Conservation (phyloP, 257 asterid species). For the Paraleonurus japonicus region DNA sequence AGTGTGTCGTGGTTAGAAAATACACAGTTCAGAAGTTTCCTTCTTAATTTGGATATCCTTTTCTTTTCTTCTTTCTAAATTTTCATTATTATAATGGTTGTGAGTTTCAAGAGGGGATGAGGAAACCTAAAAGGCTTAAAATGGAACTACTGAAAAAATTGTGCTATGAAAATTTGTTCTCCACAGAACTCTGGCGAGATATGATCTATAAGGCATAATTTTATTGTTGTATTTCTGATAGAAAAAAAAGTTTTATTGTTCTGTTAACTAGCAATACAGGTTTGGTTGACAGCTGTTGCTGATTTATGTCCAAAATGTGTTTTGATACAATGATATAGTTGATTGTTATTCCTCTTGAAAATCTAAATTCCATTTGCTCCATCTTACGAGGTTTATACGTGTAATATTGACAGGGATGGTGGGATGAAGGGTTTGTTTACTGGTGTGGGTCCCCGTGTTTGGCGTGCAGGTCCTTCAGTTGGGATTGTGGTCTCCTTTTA, state of each 20-base stretch:
- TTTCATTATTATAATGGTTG: neutral
- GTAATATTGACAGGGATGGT: slow-evolving; percentile 60
- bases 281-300: neutral
- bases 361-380: neutral
- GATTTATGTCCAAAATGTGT: neutral
- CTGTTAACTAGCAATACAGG: neutral
- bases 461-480: slow-evolving; percentile 96
- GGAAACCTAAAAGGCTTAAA: neutral
- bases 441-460: slow-evolving; percentile 97
- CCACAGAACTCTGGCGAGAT: neutral
- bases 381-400: neutral
- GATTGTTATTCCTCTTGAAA: neutral
- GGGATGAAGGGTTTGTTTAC: slow-evolving; percentile 88
- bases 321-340: neutral
- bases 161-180: no score
- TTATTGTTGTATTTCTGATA: neutral
- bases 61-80: neutral
- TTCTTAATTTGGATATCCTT: neutral
- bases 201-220: neutral
- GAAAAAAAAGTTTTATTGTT: neutral
- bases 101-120: neutral
- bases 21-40: neutral
- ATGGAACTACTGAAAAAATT: neutral
- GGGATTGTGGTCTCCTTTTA: slow-evolving; percentile 93
- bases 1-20: neutral